Base-by-base conservation (phyloP, 768 basidiomycete genomes). In the Mycena capillaripes region DNA sequence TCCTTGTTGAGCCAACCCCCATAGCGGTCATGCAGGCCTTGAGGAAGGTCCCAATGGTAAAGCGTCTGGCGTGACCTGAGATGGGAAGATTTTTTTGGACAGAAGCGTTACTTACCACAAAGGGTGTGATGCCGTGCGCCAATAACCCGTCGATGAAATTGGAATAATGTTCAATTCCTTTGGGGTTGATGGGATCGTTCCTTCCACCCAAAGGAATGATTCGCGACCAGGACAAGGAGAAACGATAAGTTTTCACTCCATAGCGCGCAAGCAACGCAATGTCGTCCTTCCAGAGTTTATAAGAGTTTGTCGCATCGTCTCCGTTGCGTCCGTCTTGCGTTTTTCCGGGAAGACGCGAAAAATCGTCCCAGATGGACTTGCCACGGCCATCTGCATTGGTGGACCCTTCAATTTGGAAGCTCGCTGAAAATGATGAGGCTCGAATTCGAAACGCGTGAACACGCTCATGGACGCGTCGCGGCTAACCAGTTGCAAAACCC, bases 31-130 rank as follows among this genome's bases (percentile, higher is more conserved):
- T 93, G 89, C 44, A 96, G 87, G 25, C 82, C 90, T 77, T 93
- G 91, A 12, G 94, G 94, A 12, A 94, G 87, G 77, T 95, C 93
- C 94, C 93, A 95, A 79, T 92, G 92, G 77, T 92, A 92, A 40
- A 93, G 81, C 0, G 91, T 93, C 90, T 93, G 72, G 12, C 64
- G 63, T 46, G 25, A 23, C 5, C 36, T 69, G 56, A 66, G 55
- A 55, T 62, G 40, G 62, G 48, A 52, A 46, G 48, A 25, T 34
- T 17, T 17, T 34, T 68, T 42, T 50, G 66, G 17, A 32, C 27
- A 21, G 34, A 32, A 25, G 32, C 61, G 23, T 6, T 46, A 87
- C 89, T 50, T 76, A 91, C 92, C 62, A 92, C 89, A 75, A 93
- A 93, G 10, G 92, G 92, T 2, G 84, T 86, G 77, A 94, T 93